Percentiles rank a stretch among this genome's conserved stretches.
Evolutionary conservation across 495 filamentous ascomycete species (phyloP).

Genomic region (Paragyromitra xinjiangensis): DNA sequence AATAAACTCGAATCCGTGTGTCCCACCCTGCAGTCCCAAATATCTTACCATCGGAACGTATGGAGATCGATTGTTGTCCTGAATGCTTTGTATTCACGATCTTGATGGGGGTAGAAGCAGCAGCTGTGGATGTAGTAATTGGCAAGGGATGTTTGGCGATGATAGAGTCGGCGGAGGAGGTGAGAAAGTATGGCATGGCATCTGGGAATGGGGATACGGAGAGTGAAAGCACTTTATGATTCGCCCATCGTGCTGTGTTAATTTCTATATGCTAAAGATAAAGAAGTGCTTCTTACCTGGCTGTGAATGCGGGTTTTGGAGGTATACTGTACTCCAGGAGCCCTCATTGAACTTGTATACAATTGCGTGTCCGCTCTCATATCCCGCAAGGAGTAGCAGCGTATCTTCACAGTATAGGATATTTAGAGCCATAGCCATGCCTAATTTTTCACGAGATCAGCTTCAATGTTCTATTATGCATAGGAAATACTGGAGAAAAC

Average conservation of each 20-base stretch:
- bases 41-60: slow-evolving; percentile 82
- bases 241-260: background rate
- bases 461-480: background rate
- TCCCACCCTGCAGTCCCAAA: slow-evolving; percentile 97
- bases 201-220: slow-evolving; percentile 65
- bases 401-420: slow-evolving; percentile 61
- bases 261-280: background rate
- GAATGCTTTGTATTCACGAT: slow-evolving; percentile 80
- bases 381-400: slow-evolving; percentile 73
- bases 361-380: slow-evolving; percentile 82
- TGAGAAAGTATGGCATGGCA: slow-evolving; percentile 70
- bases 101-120: slow-evolving; percentile 63
- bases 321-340: slow-evolving; percentile 73
- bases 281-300: slow-evolving; percentile 62
- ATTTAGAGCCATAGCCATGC: slow-evolving; percentile 90
- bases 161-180: slow-evolving; percentile 81
- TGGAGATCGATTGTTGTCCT: slow-evolving; percentile 80
- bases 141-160: slow-evolving; percentile 66
- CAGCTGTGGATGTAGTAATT: slow-evolving; percentile 63
- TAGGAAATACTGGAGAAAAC: slow-evolving; percentile 7
- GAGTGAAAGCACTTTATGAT: slow-evolving; percentile 72
- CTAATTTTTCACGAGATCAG: slow-evolving; percentile 50
- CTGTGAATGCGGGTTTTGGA: slow-evolving; percentile 74
- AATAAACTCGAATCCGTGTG: slow-evolving; percentile 79
- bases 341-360: slow-evolving; percentile 62